Evolutionary conservation across 805 yeast genomes (phyloP), one percentile per base, ranked within the genome.

Genomic region (Debaryomyces maramus): DNA sequence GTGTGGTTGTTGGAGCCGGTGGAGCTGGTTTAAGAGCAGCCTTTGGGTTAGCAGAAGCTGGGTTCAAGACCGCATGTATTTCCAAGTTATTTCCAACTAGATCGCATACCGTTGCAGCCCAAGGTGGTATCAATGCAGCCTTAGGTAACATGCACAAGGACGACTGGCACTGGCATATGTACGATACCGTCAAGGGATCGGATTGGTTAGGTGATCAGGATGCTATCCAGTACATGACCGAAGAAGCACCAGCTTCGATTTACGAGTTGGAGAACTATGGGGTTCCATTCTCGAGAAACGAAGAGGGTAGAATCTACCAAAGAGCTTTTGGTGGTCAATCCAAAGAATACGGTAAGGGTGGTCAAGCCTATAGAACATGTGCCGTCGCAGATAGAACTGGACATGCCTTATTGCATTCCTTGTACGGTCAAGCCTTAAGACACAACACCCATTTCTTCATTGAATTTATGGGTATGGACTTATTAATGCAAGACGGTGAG

Each of bases 141-240:
- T 77, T 91, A 50, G 99, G 98, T 53, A 91, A 91, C 77, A 90
- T 91, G 96, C 98, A 93, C 74, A 77, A 79, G 53, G 99, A 91
- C 68, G 90, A 90, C 73, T 91, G 99, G 99, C 95, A 88, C 70
- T 91, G 98, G 97, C 99, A 91, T 70, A 90, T 91, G 97, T 91
- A 93, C 70, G 99, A 91, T 63, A 91, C 99, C 56, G 98, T 91
- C 56, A 91, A 91, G 73, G 99, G 99, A 49, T 89, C 97, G 6
- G 99, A 91, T 72, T 91, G 99, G 99, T 81, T 91, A 47, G 99
- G 99, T 60, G 99, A 91, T 70, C 99, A 91, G 73, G 98, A 91
- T 63, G 96, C 98, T 40, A 91, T 93, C 63, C 98, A 91, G 72
- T 91, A 91, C 73, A 91, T 91, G 99, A 91, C 99, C 44, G 83